Evolutionary conservation across 345 rosid species (phyloP).

Genomic region (Arabis hirsuta): DNA sequence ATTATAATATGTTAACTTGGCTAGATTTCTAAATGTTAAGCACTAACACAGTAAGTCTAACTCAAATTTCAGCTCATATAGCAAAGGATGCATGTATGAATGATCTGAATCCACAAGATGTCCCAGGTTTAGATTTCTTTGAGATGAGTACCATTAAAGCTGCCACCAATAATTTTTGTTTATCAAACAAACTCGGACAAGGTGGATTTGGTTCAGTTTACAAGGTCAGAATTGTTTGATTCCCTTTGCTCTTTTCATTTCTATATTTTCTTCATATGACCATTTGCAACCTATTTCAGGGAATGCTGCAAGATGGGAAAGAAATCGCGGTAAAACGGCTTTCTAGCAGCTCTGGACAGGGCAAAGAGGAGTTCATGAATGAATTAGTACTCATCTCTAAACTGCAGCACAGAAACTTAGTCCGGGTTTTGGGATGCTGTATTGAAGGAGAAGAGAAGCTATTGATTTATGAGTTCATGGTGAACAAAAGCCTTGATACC

Average conservation of each 20-base stretch:
- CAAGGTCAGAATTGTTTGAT: not conserved
- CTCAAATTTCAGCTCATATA: not conserved
- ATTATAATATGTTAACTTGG: not conserved
- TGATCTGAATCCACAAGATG: not conserved
- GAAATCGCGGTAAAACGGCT: slow-evolving; percentile 7
- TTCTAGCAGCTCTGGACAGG: slow-evolving; percentile 44
- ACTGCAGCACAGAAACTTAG: slow-evolving; percentile 64
- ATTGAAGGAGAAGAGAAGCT: slow-evolving; percentile 48
- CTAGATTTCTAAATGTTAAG: not conserved
- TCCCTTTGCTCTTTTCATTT: not conserved
- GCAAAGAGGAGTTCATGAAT: slow-evolving; percentile 53
- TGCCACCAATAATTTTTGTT: slow-evolving; percentile 28
- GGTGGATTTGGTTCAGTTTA: slow-evolving; percentile 40
- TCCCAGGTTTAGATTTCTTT: slow-evolving; percentile 20
- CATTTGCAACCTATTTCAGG: not conserved
- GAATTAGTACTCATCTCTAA: slow-evolving; percentile 57
- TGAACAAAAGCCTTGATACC: slow-evolving; percentile 59
- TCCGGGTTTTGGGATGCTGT: slow-evolving; percentile 59
- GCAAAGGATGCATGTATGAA: slow-evolving; percentile 6
- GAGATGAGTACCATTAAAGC: slow-evolving; percentile 1
- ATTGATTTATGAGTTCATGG: slow-evolving; percentile 61
- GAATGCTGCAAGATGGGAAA: slow-evolving; percentile 30
- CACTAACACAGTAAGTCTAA: too few relatives aligned
- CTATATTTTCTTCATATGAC: not conserved
- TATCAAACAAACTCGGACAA: slow-evolving; percentile 37